phyloP scores from a whole-genome alignment of 306 rosid genomes.

The Ormosia emarginata region DNA sequence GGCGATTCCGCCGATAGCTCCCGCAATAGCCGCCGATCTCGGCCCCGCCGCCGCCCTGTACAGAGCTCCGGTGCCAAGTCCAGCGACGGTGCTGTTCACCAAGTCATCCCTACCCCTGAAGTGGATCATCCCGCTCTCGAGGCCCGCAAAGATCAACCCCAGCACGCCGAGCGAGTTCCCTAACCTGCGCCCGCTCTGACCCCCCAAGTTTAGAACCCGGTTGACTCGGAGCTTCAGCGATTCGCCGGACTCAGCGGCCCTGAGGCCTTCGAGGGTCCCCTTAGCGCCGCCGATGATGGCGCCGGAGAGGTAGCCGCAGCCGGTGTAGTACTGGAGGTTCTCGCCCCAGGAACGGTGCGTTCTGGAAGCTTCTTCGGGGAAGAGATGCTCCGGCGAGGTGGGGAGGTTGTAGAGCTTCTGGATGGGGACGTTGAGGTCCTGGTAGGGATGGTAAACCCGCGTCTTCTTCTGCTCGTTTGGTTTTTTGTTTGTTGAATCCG shows the following conservation, averaged over 20 bases:
- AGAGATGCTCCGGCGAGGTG: constrained; percentile 59
- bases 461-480: constrained; percentile 14
- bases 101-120: constrained; percentile 52
- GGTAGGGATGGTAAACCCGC: constrained; percentile 63
- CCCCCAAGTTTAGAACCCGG: constrained; percentile 67
- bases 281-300: constrained; percentile 46
- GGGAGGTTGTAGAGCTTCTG: constrained; percentile 67
- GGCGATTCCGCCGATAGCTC: constrained; percentile 61
- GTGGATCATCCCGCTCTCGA: constrained; percentile 46
- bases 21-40: constrained; percentile 67
- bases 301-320: constrained; percentile 58
- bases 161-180: constrained; percentile 60
- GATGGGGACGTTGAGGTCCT: constrained; percentile 58
- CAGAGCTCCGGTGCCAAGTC: constrained; percentile 68
- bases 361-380: constrained; percentile 50
- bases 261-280: constrained; percentile 50
- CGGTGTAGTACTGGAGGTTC: constrained; percentile 66
- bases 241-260: constrained; percentile 54
- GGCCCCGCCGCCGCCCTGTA: constrained; percentile 60
- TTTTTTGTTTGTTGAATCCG: constrained; percentile 33
- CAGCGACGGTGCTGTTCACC: constrained; percentile 55
- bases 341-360: constrained; percentile 74
- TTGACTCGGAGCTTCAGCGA: constrained; percentile 54
- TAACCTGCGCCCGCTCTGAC: constrained; percentile 46
- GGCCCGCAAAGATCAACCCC: constrained; percentile 55